Base-by-base conservation (phyloP, 2,329 filamentous ascomycete species). In the Tolypocladium cylindrosporum region DNA sequence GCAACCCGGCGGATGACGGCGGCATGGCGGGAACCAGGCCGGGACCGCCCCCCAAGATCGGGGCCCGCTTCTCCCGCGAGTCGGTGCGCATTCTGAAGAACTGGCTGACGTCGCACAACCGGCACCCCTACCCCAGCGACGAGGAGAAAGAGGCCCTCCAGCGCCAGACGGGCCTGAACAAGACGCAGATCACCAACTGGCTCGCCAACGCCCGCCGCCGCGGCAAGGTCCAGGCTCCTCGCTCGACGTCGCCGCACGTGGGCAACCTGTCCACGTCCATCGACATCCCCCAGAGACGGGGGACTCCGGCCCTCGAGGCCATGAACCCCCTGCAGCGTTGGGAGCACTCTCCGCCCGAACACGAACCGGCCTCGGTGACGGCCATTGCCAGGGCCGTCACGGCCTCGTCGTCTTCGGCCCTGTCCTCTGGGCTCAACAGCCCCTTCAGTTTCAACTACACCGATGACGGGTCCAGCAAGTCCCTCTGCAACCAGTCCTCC, bases 121-220 rank as follows among this genome's bases (percentile, higher is more conserved):
- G 88, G 56, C 89, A 95, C 65, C 92, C 91, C 0, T 97, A 96
- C 68, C 91, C 92, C 6, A 92, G 85, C 40, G 91, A 96, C 50
- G 86, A 91, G 59, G 90, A 96, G 68, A 95, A 93, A 67, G 88
- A 91, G 63, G 81, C 84, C 61, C 77, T 97, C 34, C 88, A 91
- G 71, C 80, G 82, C 53, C 82, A 88, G 65, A 96, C 91, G 1
- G 90, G 91, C 9, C 78, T 97, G 45, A 91, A 85, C 69, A 85
- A 90, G 66, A 88, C 81, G 16, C 92, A 97, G 68, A 93, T 96
- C 65, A 87, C 87, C 13, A 96, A 95, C 69, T 96, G 91, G 91
- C 83, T 96, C 53, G 91, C 91, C 59, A 96, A 96, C 71, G 91
- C 91, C 58, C 85, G 91, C 50, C 84, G 91, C 58, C 82, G 91